Percentiles rank a stretch among this genome's conserved stretches.
These are phyloP conservation scores for Capsicum rhomboideum DNA, from an alignment of 257 asterid genomes.

Conservation along the genomic window DNA sequence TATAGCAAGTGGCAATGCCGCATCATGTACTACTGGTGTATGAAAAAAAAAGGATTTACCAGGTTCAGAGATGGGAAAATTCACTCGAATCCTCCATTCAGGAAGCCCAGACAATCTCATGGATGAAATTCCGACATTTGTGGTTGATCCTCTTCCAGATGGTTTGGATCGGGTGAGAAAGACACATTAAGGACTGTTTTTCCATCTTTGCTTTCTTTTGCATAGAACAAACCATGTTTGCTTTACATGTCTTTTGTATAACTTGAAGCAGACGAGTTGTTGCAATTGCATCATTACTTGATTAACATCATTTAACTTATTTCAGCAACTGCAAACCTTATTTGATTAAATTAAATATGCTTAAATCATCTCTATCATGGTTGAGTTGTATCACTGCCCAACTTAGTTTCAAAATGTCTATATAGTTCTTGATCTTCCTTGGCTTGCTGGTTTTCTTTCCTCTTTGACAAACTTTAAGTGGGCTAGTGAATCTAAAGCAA, in stretches of 20 bases:
- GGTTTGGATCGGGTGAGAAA: constrained; percentile 48
- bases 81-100: constrained; percentile 55
- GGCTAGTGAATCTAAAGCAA: not conserved
- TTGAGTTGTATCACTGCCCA: not conserved
- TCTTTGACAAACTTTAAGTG: not conserved
- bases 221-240: not conserved
- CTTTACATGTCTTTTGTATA: not conserved
- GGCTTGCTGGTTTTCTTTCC: not conserved
- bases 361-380: not conserved
- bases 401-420: not conserved
- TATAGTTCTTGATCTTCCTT: not conserved
- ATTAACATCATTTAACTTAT: not conserved
- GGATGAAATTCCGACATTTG: constrained; percentile 63
- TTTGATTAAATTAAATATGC: not conserved
- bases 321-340: not conserved
- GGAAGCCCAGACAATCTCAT: constrained; percentile 54
- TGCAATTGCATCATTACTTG: not conserved
- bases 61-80: constrained; percentile 54
- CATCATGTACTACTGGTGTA: constrained; percentile 54
- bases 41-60: constrained; percentile 37
- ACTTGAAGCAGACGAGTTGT: not conserved
- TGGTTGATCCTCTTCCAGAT: constrained; percentile 53
- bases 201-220: not conserved
- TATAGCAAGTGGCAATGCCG: constrained; percentile 63
- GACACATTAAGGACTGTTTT: not conserved